Conservation (phyloP, 2,329 filamentous ascomycete species). For the Aspergillus piperis region DNA sequence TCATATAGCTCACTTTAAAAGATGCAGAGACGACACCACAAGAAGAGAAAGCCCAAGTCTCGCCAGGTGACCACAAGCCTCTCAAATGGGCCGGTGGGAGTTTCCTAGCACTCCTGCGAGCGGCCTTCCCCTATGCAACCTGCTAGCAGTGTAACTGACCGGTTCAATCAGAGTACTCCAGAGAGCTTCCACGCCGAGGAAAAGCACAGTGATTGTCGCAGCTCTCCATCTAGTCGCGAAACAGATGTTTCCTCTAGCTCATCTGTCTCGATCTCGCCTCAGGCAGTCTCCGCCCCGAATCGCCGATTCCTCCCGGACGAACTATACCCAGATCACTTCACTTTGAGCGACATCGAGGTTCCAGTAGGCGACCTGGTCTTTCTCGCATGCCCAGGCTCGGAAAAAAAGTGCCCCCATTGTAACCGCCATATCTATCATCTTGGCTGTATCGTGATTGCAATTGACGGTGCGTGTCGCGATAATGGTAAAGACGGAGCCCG, state of each 20-base stretch:
- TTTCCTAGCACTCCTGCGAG: neutral
- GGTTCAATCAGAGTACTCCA: neutral
- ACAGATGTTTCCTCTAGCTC: neutral
- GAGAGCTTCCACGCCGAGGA: neutral
- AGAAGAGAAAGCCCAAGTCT: neutral
- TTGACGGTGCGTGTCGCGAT: constrained; percentile 2
- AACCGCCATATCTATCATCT: neutral
- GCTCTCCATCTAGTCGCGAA: neutral
- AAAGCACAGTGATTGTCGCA: neutral
- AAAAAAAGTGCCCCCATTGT: neutral
- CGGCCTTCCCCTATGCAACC: neutral
- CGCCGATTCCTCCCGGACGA: neutral
- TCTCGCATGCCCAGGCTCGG: neutral
- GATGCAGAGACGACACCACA: neutral
- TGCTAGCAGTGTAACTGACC: neutral
- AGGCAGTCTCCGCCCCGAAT: neutral
- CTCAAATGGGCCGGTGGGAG: neutral
- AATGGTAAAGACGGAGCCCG: neutral
- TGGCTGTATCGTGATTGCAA: neutral
- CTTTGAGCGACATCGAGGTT: neutral
- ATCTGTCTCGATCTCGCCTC: neutral
- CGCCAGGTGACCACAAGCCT: neutral
- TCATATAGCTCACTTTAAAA: neutral
- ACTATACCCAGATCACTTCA: neutral
- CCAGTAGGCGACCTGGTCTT: neutral